Percentiles rank a stretch among this genome's conserved stretches.
These are phyloP conservation scores for Chrysosporium keratinophilum DNA, from an alignment of 2,329 filamentous ascomycete species.

Conservation along the genomic window DNA sequence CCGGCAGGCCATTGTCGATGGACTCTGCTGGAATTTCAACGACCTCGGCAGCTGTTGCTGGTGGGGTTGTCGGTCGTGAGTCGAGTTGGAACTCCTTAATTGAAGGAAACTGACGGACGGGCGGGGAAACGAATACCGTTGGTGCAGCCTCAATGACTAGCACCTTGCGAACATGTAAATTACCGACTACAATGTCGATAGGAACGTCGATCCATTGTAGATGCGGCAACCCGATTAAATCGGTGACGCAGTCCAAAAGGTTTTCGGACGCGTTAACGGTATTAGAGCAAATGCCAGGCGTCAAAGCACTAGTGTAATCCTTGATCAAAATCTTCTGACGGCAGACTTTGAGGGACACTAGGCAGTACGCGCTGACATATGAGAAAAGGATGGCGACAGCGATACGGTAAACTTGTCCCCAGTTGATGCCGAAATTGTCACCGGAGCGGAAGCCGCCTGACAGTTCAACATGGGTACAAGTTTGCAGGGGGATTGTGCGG, in stretches of 20 bases:
- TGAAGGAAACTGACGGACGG: too few relatives aligned
- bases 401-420: background rate
- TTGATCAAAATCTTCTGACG: background rate
- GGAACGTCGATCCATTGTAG: too few relatives aligned
- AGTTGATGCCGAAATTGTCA: background rate
- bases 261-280: background rate
- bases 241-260: background rate
- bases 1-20: too few relatives aligned
- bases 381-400: constrained; percentile 1
- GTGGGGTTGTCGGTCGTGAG: too few relatives aligned
- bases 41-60: too few relatives aligned
- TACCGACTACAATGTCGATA: too few relatives aligned
- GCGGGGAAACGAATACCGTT: too few relatives aligned
- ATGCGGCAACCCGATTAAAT: background rate
- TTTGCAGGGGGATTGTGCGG: background rate
- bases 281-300: background rate
- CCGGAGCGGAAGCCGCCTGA: background rate
- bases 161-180: too few relatives aligned
- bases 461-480: background rate
- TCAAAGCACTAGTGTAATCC: background rate
- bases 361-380: background rate
- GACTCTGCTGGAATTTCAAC: too few relatives aligned
- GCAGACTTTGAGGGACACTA: background rate
- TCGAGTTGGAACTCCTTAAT: too few relatives aligned
- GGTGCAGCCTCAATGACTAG: too few relatives aligned